Evolutionary conservation across 2,329 filamentous ascomycete genomes (phyloP), one percentile per base, ranked within the genome.

Genomic region (Alternaria arborescens): DNA sequence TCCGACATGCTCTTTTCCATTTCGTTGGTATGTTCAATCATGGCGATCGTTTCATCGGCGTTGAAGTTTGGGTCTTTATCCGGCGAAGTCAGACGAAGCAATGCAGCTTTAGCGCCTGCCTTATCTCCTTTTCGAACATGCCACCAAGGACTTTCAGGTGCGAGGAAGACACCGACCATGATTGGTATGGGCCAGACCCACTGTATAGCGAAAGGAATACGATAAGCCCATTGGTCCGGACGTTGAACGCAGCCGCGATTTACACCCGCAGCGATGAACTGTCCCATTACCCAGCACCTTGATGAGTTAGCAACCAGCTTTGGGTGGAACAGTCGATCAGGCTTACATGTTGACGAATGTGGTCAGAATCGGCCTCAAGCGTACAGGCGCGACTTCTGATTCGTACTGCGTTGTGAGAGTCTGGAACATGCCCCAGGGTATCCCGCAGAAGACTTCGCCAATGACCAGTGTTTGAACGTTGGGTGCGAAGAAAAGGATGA

Each of bases 11-110:
- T 81, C 73, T 91, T 85, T 76, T 97, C 93, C n/a, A 96, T 81
- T 1, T 90, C 89, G 1, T 91, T 93, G 1, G 93, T 97, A 73
- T 95, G 91, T 4, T 92, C 87, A 88, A 97, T 97, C 91, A 96
- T 94, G 66, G 91, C 88, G 61, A 97, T 85, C 0, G 91, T 95
- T 8, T 74, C 70, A 47, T 74, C 72, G 8, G 68, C 64, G 24
- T 75, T 71, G 60, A 72, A 72, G 26, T 89, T 85, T 0, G 87
- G 88, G 62, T 92, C 87, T 44, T 82, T 82, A 61, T 87, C 82
- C 5, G 82, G 71, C 66, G 85, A 88, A 1, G 89, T 91, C 24
- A 92, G 80, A 4, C 89, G 87, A 48, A 89, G 79, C 20, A 92
- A 82, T 2, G 89, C 82, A 38, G 81, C 79, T 78, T 89, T 89